Evolutionary conservation across 2,329 filamentous ascomycete genomes (phyloP).

Genomic region (Coniochaeta sp.): DNA sequence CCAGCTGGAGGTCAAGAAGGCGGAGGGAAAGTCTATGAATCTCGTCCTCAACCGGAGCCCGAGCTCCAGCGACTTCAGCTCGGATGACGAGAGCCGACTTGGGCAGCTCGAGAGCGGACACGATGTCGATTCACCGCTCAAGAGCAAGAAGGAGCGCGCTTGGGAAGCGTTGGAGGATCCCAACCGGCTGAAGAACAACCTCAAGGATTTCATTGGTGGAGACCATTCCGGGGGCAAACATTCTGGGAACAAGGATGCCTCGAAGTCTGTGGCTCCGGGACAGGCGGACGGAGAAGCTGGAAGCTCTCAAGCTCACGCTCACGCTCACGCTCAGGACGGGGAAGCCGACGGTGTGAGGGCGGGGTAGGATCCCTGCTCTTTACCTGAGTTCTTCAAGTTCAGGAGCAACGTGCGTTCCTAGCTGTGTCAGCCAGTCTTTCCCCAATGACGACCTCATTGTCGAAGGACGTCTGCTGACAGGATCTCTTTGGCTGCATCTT

Average conservation of each 20-base stretch:
- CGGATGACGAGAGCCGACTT: constrained; percentile 45
- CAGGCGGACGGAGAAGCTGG: neutral
- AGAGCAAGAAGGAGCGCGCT: constrained; percentile 46
- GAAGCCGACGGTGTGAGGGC: neutral
- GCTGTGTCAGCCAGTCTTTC: neutral
- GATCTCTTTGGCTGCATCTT: no score
- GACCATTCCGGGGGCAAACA: no score
- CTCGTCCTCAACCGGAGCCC: constrained; percentile 52
- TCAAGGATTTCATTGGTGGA: neutral
- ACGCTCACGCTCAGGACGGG: neutral
- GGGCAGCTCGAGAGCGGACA: constrained; percentile 33
- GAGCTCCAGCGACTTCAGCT: constrained; percentile 41
- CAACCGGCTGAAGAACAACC: constrained; percentile 30
- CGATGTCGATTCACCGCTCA: constrained; percentile 25
- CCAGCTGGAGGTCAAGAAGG: constrained; percentile 69
- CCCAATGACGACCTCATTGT: no score
- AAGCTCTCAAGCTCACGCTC: no score
- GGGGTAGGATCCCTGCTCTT: neutral
- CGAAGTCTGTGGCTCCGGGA: neutral
- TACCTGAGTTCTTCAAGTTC: neutral
- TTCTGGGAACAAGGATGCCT: neutral
- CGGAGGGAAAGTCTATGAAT: constrained; percentile 41
- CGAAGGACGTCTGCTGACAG: no score
- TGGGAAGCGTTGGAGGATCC: constrained; percentile 46
- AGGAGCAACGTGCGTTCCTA: neutral